These are phyloP conservation scores for Aurifilum marmelostoma DNA, from an alignment of 2,329 filamentous ascomycete species.

Conservation along the genomic window DNA sequence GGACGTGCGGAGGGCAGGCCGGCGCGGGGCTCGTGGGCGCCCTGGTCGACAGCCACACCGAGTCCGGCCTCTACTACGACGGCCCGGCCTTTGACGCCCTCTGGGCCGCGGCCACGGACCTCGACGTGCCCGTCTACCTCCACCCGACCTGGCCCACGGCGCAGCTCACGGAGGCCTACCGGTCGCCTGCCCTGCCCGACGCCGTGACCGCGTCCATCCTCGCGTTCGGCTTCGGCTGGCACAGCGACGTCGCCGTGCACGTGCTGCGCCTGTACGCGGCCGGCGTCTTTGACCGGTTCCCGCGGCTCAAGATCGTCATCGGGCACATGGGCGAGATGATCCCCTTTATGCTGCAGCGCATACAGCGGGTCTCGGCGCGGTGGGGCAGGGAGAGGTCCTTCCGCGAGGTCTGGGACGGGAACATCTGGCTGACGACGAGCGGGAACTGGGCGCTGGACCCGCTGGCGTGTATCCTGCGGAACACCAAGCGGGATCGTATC, in stretches of 20 bases:
- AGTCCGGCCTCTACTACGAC: conserved; percentile 25
- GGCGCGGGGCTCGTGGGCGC: conserved; percentile 23
- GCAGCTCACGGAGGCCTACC: conserved; percentile 40
- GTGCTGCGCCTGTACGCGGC: conserved; percentile 53
- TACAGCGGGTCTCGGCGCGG: conserved; percentile 36
- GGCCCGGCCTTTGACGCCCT: conserved; percentile 19
- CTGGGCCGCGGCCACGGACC: conserved; percentile 18
- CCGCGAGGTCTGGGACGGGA: conserved; percentile 55
- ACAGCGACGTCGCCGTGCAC: conserved; percentile 52
- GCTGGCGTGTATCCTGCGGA: conserved; percentile 48
- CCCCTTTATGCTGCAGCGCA: conserved; percentile 57
- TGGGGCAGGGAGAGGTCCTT: conserved; percentile 43
- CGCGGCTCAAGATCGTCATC: conserved; percentile 56
- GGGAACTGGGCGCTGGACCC: conserved; percentile 55
- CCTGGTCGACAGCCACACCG: conserved; percentile 27
- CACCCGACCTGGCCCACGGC: conserved; percentile 26
- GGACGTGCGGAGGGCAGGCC: conserved; percentile 43
- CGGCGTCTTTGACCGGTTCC: conserved; percentile 59
- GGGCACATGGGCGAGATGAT: conserved; percentile 58
- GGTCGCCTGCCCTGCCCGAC: conserved; percentile 29
- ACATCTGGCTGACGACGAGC: conserved; percentile 61
- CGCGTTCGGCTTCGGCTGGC: conserved; percentile 53
- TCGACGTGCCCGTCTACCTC: conserved; percentile 28
- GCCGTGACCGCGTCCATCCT: conserved; percentile 40
- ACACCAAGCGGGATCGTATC: conserved; percentile 53